Percentiles rank a stretch among this genome's conserved stretches.
phyloP scores from a whole-genome alignment of 768 basidiomycete species.

The Rhodocollybia butyracea region DNA sequence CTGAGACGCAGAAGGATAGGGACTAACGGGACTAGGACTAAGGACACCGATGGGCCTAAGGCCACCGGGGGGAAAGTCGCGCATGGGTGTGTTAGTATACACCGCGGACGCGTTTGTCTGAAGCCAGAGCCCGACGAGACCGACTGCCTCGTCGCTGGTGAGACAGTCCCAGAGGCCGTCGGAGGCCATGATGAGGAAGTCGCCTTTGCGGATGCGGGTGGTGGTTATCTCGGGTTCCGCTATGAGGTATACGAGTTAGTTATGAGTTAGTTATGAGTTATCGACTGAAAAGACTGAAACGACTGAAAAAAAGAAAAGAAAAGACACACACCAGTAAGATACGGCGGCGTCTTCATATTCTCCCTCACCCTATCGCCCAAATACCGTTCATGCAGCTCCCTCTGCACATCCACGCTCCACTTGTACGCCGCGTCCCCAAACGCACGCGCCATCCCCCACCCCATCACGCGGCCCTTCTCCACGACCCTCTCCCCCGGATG shows the following conservation, averaged over 20 bases:
- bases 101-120: too few relatives aligned
- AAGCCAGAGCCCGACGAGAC: too few relatives aligned
- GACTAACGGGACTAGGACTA: too few relatives aligned
- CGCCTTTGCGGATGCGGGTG: too few relatives aligned
- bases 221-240: conserved; percentile 49
- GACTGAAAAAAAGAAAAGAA: background rate
- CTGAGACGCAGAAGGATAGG: conserved; percentile 39
- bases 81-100: too few relatives aligned
- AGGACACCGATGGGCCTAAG: too few relatives aligned
- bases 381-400: conserved; percentile 29
- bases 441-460: conserved; percentile 32
- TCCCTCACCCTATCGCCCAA: conserved; percentile 28
- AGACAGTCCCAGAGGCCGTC: too few relatives aligned
- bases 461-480: conserved; percentile 34
- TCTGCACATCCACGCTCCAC: conserved; percentile 36
- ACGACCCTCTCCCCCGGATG: too few relatives aligned
- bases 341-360: conserved; percentile 33
- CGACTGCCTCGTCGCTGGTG: too few relatives aligned
- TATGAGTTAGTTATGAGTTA: conserved; percentile 39
- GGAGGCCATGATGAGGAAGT: too few relatives aligned
- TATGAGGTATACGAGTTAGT: conserved; percentile 44
- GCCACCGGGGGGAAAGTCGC: too few relatives aligned
- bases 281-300: conserved; percentile 18
- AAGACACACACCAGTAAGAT: too few relatives aligned
- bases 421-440: conserved; percentile 44